phyloP scores from a whole-genome alignment of 495 filamentous ascomycete genomes.

The Annulohypoxylon moriforme region DNA sequence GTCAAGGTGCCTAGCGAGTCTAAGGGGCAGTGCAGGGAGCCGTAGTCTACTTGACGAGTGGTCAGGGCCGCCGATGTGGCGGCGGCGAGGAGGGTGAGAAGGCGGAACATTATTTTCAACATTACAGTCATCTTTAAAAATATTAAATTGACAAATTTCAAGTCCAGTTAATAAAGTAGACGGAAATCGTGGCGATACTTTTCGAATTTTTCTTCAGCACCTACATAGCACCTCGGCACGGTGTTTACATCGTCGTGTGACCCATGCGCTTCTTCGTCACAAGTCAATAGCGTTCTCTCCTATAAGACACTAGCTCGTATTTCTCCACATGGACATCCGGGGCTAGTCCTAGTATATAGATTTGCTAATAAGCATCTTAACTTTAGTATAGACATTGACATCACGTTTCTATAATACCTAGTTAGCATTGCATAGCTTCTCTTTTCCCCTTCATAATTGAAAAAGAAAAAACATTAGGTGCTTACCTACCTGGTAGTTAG shows the following conservation, averaged over 20 bases:
- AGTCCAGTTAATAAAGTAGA: neutral
- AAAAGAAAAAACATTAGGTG: no score
- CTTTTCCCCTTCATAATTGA: neutral
- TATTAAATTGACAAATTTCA: neutral
- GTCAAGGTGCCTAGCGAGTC: slow-evolving; percentile 18
- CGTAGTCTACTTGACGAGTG: slow-evolving; percentile 18
- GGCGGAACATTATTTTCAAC: neutral
- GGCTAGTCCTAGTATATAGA: neutral
- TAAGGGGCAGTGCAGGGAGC: slow-evolving; percentile 26
- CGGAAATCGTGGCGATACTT: neutral
- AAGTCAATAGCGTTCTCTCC: neutral
- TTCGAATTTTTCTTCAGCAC: neutral
- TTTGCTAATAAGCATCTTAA: neutral
- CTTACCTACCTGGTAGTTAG: neutral
- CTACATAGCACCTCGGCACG: neutral
- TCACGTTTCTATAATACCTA: no score
- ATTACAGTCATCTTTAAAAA: neutral
- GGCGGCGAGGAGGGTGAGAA: neutral
- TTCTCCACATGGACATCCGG: neutral
- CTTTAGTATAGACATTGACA: no score
- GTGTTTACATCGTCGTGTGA: slow-evolving; percentile 8
- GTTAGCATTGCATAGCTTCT: no score
- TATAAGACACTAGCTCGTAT: slow-evolving; percentile 10
- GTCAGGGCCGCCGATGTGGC: neutral
- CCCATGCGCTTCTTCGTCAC: slow-evolving; percentile 11